Evolutionary conservation across 2,329 filamentous ascomycete genomes (phyloP).

Genomic region (Lasiodiplodia theobromae): DNA sequence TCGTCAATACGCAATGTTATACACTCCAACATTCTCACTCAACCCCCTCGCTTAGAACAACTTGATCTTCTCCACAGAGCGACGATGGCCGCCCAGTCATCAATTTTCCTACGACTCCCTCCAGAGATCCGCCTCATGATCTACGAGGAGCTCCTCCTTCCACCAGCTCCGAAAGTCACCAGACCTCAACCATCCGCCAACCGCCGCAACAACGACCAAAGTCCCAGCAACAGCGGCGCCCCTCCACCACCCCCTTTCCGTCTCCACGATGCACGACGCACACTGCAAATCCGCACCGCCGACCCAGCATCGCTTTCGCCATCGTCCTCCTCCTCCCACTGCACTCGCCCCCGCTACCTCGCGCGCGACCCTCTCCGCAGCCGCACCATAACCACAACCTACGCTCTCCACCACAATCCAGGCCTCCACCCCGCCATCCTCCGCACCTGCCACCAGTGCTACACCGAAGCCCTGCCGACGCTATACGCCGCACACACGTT

Average conservation of each 20-base stretch:
- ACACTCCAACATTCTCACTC: background rate
- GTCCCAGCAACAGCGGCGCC: constrained; percentile 30
- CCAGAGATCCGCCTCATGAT: constrained; percentile 56
- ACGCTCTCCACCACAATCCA: constrained; percentile 55
- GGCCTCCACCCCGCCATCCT: constrained; percentile 54
- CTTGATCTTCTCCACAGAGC: background rate
- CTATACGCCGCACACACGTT: constrained; percentile 65
- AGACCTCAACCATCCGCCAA: constrained; percentile 41
- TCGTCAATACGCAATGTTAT: too few species aligned
- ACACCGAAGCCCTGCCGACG: constrained; percentile 62
- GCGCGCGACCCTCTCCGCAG: constrained; percentile 50
- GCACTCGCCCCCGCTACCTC: constrained; percentile 49
- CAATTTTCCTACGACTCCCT: constrained; percentile 49
- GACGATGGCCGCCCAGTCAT: background rate
- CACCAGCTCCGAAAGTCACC: constrained; percentile 33
- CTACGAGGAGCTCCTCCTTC: constrained; percentile 53
- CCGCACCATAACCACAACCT: constrained; percentile 61
- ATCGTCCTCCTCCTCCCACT: constrained; percentile 36
- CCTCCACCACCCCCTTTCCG: constrained; percentile 31
- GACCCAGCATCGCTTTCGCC: constrained; percentile 38
- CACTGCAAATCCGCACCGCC: constrained; percentile 53
- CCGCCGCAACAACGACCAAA: constrained; percentile 45
- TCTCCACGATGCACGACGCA: constrained; percentile 42
- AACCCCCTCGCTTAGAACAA: background rate
- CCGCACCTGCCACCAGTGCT: constrained; percentile 56